Conservation (phyloP, 176 grass and related monocot genomes). For the Carex kokanica region DNA sequence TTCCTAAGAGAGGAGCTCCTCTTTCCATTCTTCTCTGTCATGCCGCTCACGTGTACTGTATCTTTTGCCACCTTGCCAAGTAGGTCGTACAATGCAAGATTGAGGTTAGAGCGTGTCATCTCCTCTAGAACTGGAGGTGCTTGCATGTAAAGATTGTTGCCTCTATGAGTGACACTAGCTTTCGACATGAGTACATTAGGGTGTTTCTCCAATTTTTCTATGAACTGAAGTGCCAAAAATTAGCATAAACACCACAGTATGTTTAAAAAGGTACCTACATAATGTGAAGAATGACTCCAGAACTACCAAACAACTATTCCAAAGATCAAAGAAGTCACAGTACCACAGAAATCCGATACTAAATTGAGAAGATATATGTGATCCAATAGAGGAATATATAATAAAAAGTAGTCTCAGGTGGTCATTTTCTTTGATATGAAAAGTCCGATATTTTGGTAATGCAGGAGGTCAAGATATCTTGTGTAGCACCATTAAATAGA, state of each 20-base stretch:
- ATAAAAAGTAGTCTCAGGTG: background rate
- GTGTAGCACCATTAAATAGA: background rate
- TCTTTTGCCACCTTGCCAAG: conserved; percentile 44
- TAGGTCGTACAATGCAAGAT: conserved; percentile 55
- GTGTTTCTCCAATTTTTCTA: conserved; percentile 62
- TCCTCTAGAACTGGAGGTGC: conserved; percentile 76
- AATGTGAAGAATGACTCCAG: background rate
- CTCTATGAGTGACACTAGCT: conserved; percentile 65
- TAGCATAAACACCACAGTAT: conserved; percentile 3
- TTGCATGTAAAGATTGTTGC: conserved; percentile 92
- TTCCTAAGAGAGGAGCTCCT: conserved; percentile 70
- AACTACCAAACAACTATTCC: background rate
- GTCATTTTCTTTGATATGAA: background rate
- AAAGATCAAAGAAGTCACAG: background rate
- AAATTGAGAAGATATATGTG: background rate
- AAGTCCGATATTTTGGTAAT: background rate
- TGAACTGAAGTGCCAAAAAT: conserved; percentile 50
- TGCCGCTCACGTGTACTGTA: conserved; percentile 57
- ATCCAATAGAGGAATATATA: background rate
- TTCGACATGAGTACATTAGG: conserved; percentile 58
- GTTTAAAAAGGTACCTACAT: background rate
- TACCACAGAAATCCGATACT: background rate
- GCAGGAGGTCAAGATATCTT: background rate
- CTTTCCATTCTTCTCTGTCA: conserved; percentile 61
- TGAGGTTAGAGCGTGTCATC: conserved; percentile 73